A percentile compares a stretch with the other conserved stretches of the same genome.
Conservation (phyloP, 1,284 basidiomycete genomes). For the Melampsora americana region DNA sequence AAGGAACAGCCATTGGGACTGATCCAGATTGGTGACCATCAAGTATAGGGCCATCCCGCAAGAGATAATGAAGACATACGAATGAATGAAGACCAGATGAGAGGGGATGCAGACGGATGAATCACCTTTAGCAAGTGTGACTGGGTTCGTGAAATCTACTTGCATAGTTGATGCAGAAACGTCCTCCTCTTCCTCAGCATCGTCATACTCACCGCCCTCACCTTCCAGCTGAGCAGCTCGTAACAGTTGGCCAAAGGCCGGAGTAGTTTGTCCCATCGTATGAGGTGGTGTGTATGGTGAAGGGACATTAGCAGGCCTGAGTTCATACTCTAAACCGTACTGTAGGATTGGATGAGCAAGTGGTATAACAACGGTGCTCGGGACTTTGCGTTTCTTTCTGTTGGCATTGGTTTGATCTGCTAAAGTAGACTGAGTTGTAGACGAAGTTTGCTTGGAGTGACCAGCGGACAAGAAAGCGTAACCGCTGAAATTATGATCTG, state of each 20-base stretch:
- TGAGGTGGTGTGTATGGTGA: neutral
- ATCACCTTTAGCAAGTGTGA: conserved; percentile 2
- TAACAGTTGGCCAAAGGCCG: neutral
- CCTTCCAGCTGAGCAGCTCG: neutral
- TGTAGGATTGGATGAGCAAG: neutral
- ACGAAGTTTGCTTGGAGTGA: neutral
- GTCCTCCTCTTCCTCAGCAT: neutral
- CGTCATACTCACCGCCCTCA: neutral
- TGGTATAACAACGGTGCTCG: neutral
- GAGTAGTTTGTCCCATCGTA: neutral
- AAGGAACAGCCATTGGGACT: no score
- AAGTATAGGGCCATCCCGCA: no score
- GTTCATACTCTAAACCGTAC: neutral
- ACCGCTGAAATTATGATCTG: neutral
- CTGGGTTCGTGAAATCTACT: neutral
- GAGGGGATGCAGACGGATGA: neutral
- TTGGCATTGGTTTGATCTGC: neutral
- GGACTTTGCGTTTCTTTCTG: conserved; percentile 1
- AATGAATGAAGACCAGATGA: no score
- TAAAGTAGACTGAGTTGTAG: neutral
- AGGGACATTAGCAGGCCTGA: neutral
- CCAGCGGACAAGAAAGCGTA: neutral
- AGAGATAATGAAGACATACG: no score
- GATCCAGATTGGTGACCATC: no score
- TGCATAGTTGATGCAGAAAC: neutral